Evolutionary conservation across 345 rosid species (phyloP).

Genomic region (Hibiscus syriacus): DNA sequence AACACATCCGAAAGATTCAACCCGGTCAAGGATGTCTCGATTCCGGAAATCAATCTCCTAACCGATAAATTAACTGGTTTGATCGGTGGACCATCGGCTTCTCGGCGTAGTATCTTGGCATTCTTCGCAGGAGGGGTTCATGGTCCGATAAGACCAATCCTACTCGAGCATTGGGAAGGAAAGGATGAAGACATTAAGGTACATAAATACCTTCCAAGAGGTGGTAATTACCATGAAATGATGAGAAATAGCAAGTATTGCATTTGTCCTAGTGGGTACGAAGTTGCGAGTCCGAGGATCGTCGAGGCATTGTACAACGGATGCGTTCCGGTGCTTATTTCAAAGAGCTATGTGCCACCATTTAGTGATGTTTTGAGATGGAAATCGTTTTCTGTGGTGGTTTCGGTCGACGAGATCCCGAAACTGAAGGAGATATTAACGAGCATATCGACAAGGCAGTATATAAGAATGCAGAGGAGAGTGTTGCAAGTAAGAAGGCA

Average conservation of each 20-base stretch:
- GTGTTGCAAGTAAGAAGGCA: constrained; percentile 61
- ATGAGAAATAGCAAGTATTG: constrained; percentile 75
- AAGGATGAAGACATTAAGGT: constrained; percentile 62
- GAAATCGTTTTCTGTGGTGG: constrained; percentile 62
- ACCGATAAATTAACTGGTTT: not conserved
- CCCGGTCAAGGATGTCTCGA: not conserved
- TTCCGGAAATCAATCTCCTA: not conserved
- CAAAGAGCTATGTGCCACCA: constrained; percentile 73
- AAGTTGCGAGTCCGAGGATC: constrained; percentile 81
- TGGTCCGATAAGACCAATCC: constrained; percentile 72
- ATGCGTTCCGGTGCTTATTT: constrained; percentile 75
- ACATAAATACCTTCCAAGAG: constrained; percentile 64
- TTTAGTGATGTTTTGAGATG: constrained; percentile 79
- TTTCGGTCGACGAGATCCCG: constrained; percentile 60
- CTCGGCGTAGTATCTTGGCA: constrained; percentile 61
- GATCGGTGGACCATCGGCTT: constrained; percentile 13
- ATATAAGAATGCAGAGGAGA: constrained; percentile 76
- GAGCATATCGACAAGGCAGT: constrained; percentile 64
- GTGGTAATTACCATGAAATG: constrained; percentile 60
- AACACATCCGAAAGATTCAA: constrained; percentile 1
- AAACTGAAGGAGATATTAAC: constrained; percentile 56
- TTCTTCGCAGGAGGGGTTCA: constrained; percentile 92
- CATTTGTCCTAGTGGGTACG: constrained; percentile 87
- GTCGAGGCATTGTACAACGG: constrained; percentile 83
- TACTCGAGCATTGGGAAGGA: constrained; percentile 77